These are phyloP conservation scores for Exophiala sp. DNA, from an alignment of 2,329 filamentous ascomycete genomes.

Conservation along the genomic window DNA sequence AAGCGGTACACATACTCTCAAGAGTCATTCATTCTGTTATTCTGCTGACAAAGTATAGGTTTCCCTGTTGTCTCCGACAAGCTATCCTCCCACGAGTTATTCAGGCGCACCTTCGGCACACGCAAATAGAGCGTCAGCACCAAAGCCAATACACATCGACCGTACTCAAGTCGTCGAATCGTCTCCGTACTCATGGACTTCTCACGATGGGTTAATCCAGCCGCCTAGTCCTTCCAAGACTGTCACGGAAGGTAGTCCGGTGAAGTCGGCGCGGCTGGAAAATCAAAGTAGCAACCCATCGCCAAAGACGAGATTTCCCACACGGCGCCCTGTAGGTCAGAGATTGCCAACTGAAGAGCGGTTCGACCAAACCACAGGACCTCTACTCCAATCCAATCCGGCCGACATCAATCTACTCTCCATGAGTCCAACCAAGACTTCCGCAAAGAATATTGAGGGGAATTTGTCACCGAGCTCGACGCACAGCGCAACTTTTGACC, in stretches of 20 bases:
- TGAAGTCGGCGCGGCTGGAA: constrained; percentile 24
- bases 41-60: constrained; percentile 21
- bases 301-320: constrained; percentile 28
- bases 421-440: constrained; percentile 4
- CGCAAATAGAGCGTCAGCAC: constrained; percentile 26
- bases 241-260: constrained; percentile 27
- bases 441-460: background rate
- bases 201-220: constrained; percentile 48
- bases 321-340: constrained; percentile 4
- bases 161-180: constrained; percentile 43
- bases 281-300: constrained; percentile 26
- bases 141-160: constrained; percentile 45
- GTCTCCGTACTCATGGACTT: constrained; percentile 52
- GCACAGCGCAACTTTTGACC: constrained; percentile 30
- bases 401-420: constrained; percentile 13
- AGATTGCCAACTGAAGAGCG: constrained; percentile 6
- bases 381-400: constrained; percentile 5
- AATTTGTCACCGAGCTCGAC: constrained; percentile 15
- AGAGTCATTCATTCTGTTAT: constrained; percentile 3
- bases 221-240: constrained; percentile 36
- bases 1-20: constrained; percentile 20
- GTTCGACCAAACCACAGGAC: constrained; percentile 3
- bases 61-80: constrained; percentile 7
- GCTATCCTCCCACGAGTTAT: constrained; percentile 23
- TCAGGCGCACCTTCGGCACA: constrained; percentile 4